Evolutionary conservation across 257 asterid species (phyloP), one percentile per base, ranked within the genome.

Genomic region (Verbascum thapsus): DNA sequence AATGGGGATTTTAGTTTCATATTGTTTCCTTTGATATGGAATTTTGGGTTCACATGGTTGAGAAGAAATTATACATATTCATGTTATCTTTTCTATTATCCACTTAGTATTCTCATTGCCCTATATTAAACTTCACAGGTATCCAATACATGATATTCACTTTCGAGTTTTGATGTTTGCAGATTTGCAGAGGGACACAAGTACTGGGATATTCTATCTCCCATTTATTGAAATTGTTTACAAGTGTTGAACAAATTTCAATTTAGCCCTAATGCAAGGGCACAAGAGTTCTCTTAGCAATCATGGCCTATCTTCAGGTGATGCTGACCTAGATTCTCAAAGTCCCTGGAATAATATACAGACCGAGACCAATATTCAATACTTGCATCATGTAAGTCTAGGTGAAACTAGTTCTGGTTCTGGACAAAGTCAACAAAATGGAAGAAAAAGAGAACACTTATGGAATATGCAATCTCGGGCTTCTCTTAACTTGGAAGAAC

Each of bases 211-310:
- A 63, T 60, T 59, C 71, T 48, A n/a, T n/a, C n/a, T n/a, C n/a
- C n/a, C n/a, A n/a, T n/a, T n/a, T n/a, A n/a, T n/a, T n/a, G 20
- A 38, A 69, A 51, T 32, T 23, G 32, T 38, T 73, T 41, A 43
- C 34, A 38, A 39, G 64, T 22, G 19, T 61, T 73, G 70, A 60
- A 56, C 53, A 40, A 30, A 72, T 44, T 63, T 41, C 54, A 63
- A 53, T 41, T 22, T 56, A 74, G 76, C 79, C 83, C 78, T 64
- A 74, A 91, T 91, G 98, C 95, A 91, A 81, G 96, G 91, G 76
- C 94, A 78, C 61, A 76, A 83, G 62, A 77, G 88, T 81, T 75
- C 86, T 30, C 59, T 81, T 17, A 87, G 81, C 64, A 75, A 84
- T 64, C 83, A 70, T 67, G 88, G 88, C 32, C 79, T 94, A 35